Conservation (phyloP, 306 rosid species). For the Casuarina cunninghamiana region DNA sequence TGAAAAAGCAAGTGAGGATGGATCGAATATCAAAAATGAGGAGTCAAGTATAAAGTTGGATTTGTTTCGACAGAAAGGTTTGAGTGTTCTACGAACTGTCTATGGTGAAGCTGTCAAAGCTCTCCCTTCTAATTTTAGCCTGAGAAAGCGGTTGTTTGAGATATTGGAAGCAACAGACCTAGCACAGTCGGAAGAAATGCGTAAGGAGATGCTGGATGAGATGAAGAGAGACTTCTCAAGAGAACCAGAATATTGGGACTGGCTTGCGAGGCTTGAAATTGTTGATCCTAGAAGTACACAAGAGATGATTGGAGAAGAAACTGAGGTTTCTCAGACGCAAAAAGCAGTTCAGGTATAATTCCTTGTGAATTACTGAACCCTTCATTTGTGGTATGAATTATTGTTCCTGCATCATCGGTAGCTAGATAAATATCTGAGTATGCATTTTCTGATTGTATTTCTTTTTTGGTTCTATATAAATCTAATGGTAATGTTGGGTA, state of each 20-base stretch:
- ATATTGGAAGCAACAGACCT: slow-evolving; percentile 75
- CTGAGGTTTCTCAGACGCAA: slow-evolving; percentile 39
- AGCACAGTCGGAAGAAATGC: slow-evolving; percentile 62
- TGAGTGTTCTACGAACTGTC: slow-evolving; percentile 52
- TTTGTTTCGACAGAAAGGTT: slow-evolving; percentile 60
- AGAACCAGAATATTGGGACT: slow-evolving; percentile 81
- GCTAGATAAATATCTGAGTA: not conserved
- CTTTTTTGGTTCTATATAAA: slow-evolving; percentile 12
- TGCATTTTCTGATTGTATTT: slow-evolving; percentile 7
- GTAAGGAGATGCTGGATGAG: slow-evolving; percentile 56
- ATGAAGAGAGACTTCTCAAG: slow-evolving; percentile 70
- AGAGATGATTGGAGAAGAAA: slow-evolving; percentile 42
- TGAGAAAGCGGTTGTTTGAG: slow-evolving; percentile 75
- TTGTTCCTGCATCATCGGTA: not conserved
- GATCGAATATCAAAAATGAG: slow-evolving; percentile 29
- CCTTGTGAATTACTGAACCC: slow-evolving; percentile 10
- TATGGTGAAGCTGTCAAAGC: slow-evolving; percentile 71
- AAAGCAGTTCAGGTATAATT: slow-evolving; percentile 72
- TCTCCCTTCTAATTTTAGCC: slow-evolving; percentile 63
- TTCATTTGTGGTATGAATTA: slow-evolving; percentile 17
- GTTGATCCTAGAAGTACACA: slow-evolving; percentile 34
- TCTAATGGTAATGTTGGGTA: slow-evolving; percentile 18
- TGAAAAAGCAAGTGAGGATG: slow-evolving; percentile 35
- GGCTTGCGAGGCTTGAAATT: slow-evolving; percentile 76
- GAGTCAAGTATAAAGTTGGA: slow-evolving; percentile 42